Percentiles rank a stretch among this genome's conserved stretches.
Evolutionary conservation across 345 rosid species (phyloP).

Genomic region (Eucalyptus grandis): DNA sequence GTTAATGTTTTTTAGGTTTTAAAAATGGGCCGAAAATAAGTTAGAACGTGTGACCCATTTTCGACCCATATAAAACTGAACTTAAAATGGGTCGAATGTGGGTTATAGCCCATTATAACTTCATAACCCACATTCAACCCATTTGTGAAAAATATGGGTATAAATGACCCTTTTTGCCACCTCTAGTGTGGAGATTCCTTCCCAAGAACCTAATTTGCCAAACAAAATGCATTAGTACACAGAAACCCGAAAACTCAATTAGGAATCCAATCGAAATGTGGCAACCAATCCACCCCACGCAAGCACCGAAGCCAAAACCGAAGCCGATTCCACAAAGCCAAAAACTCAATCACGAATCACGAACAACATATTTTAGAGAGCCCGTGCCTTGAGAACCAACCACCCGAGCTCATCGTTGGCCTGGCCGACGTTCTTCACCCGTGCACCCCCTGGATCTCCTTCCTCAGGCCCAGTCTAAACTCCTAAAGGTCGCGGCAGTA

Average conservation of each 20-base stretch:
- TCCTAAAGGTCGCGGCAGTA: conserved; percentile 84
- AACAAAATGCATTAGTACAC: not conserved
- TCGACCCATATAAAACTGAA: too few species aligned
- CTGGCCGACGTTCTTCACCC: conserved; percentile 55
- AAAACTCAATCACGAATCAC: not conserved
- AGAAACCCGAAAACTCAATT: not conserved
- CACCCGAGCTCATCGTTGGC: conserved; percentile 62
- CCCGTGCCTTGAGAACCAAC: conserved; percentile 35
- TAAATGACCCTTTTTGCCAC: too few species aligned
- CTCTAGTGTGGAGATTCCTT: conserved; percentile 8
- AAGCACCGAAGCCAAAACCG: not conserved
- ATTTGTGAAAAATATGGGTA: too few species aligned
- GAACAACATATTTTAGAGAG: not conserved
- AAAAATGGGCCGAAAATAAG: too few species aligned
- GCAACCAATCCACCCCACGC: not conserved
- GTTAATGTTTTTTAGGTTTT: too few species aligned
- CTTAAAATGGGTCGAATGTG: too few species aligned
- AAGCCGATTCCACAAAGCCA: not conserved
- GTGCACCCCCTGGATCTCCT: conserved; percentile 87
- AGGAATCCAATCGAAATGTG: not conserved
- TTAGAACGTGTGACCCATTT: too few species aligned
- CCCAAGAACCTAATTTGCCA: conserved; percentile 26
- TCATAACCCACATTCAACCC: too few species aligned
- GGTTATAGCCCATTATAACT: too few species aligned
- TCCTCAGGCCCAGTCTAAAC: conserved; percentile 66